Percentiles rank a stretch among this genome's conserved stretches.
phyloP scores from a whole-genome alignment of 225 moss, liverwort and hornwort genomes.

The Sphagnum contortum region DNA sequence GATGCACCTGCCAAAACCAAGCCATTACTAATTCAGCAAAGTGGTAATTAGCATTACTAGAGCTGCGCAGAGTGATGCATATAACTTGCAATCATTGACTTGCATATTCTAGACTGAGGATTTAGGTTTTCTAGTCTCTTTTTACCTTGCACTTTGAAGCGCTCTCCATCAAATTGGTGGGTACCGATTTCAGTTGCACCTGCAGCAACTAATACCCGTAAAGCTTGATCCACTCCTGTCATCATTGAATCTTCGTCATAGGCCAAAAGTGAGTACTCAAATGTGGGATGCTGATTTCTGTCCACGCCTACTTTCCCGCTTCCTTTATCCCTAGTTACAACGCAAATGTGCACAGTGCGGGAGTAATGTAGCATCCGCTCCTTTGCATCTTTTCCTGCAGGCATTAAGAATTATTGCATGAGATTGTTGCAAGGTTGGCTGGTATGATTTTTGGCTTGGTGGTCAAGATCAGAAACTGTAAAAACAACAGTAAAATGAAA shows the following conservation, averaged over 20 bases:
- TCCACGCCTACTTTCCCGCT: constrained; percentile 38
- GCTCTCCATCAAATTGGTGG: constrained; percentile 49
- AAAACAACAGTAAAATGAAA: too few species aligned
- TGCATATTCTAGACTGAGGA: too few species aligned
- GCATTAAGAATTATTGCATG: too few species aligned
- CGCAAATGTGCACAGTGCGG: constrained; percentile 47
- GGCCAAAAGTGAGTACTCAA: constrained; percentile 23
- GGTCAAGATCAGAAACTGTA: too few species aligned
- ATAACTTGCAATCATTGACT: too few species aligned
- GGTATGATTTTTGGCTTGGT: too few species aligned
- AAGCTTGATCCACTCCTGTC: constrained; percentile 31
- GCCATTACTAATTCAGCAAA: too few species aligned
- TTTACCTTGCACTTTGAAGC: constrained; percentile 25
- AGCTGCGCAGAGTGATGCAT: too few species aligned
- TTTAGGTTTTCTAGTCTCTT: too few species aligned
- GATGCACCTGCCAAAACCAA: constrained; percentile 13
- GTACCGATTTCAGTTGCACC: constrained; percentile 78
- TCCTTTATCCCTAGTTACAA: constrained; percentile 57
- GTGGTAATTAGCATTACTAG: too few species aligned
- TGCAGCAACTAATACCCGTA: constrained; percentile 61
- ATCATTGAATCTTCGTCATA: constrained; percentile 39
- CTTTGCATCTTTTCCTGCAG: constrained; percentile 39
- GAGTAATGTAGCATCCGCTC: constrained; percentile 34
- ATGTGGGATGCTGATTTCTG: constrained; percentile 1
- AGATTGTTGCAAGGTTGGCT: background rate